Evolutionary conservation across 2,329 filamentous ascomycete genomes (phyloP).

Genomic region (Clonostachys byssicola): DNA sequence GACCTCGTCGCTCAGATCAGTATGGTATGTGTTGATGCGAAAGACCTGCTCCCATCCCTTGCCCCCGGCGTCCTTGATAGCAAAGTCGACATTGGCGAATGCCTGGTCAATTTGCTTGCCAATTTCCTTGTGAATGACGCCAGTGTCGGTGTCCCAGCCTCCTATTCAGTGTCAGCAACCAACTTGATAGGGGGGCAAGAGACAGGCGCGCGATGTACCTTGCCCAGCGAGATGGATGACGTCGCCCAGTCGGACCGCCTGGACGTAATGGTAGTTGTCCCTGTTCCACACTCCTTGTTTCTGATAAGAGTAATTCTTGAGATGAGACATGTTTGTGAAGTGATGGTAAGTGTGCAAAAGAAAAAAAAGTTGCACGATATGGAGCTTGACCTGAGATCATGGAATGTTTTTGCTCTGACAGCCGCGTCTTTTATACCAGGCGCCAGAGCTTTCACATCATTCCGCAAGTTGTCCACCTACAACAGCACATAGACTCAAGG

Average conservation of each 20-base stretch:
- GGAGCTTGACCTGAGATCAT: too few relatives aligned
- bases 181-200: neutral
- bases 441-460: too few relatives aligned
- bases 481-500: too few relatives aligned
- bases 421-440: too few relatives aligned
- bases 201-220: slow-evolving; percentile 20
- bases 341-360: too few relatives aligned
- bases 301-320: slow-evolving; percentile 18
- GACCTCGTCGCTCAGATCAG: slow-evolving; percentile 23
- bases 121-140: slow-evolving; percentile 24
- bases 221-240: slow-evolving; percentile 41
- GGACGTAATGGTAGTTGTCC: slow-evolving; percentile 31
- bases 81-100: slow-evolving; percentile 51
- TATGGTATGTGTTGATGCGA: slow-evolving; percentile 39
- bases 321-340: slow-evolving; percentile 12
- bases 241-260: slow-evolving; percentile 43
- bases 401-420: too few relatives aligned
- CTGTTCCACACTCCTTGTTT: slow-evolving; percentile 16
- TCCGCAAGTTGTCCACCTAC: too few relatives aligned
- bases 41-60: slow-evolving; percentile 52
- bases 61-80: slow-evolving; percentile 47
- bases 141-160: slow-evolving; percentile 21
- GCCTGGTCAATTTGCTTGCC: slow-evolving; percentile 44
- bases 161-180: slow-evolving; percentile 9
- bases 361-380: too few relatives aligned